phyloP scores from a whole-genome alignment of 2,329 filamentous ascomycete genomes.

The Microdochium bolleyi region DNA sequence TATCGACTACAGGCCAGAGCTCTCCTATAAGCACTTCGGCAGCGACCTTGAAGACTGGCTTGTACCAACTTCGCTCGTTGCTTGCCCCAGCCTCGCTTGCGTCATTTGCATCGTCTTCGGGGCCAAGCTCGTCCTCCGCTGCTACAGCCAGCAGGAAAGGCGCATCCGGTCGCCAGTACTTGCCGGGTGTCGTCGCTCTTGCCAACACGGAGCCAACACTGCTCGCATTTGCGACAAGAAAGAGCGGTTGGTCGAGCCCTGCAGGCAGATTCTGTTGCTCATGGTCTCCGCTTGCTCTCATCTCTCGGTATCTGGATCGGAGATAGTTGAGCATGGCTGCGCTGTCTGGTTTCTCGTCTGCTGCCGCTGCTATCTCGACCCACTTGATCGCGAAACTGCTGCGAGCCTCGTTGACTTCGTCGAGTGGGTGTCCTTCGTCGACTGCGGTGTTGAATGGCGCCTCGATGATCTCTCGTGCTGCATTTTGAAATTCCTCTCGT shows the following conservation, averaged over 20 bases:
- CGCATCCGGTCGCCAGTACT: not conserved
- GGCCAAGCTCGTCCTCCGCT: not conserved
- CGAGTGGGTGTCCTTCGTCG: slow-evolving; percentile 4
- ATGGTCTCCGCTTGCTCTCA: not conserved
- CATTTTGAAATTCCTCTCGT: slow-evolving; percentile 3
- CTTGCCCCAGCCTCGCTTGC: too few species aligned
- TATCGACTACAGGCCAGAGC: not conserved
- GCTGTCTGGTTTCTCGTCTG: not conserved
- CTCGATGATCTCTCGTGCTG: slow-evolving; percentile 2
- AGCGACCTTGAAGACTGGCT: not conserved
- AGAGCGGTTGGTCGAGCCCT: not conserved
- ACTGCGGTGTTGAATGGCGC: slow-evolving; percentile 4
- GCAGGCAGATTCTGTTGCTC: not conserved
- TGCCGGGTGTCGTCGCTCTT: not conserved
- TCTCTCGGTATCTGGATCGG: not conserved
- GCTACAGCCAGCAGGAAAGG: not conserved
- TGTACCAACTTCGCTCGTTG: not conserved
- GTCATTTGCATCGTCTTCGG: not conserved
- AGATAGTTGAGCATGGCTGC: not conserved
- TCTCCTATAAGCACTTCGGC: not conserved
- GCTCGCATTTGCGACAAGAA: not conserved
- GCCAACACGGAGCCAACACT: not conserved
- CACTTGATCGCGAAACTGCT: slow-evolving; percentile 6
- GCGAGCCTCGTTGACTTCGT: slow-evolving; percentile 5
- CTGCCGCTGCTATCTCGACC: slow-evolving; percentile 5